Base-by-base conservation (phyloP, 2,329 filamentous ascomycete species). In the Cladosporium velox region DNA sequence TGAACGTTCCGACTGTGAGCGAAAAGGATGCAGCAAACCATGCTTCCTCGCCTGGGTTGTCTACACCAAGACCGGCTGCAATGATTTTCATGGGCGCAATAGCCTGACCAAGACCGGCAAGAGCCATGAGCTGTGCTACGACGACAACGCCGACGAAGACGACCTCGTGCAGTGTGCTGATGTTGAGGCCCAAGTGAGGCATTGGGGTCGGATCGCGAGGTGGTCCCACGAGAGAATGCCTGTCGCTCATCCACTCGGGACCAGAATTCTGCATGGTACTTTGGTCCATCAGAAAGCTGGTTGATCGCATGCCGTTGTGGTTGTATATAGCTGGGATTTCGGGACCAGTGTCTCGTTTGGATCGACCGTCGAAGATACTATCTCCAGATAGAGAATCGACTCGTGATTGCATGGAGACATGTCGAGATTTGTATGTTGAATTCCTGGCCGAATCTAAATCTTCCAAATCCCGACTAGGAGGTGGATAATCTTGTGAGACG, bases 61-160 rank as follows among this genome's bases (percentile, higher is more conserved):
- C 73, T 28, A 77, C 76, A 12, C 75, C 76, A 44, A 85, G 79
- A 26, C 77, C 77, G 21, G 75, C 67, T 18, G 77, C 81, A 68
- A 86, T 84, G 62, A 82, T 75, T 57, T 82, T 78, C 28, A 83
- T 74, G 1, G 79, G 78, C 7, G 77, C 77, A 12, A 83, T 71
- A 8, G 69, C 68, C 66, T 75, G 73, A 2, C 69, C 73, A 6
- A 74, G 65, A 24, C 71, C 73, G 18, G 71, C 72, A 15, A 72
- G 67, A 21, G 67, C 69, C 68, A 75, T 70, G 65, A 73, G 73
- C 52, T 75, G 71, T 5, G 73, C 72, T 65, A 73, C 68, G 18
- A 72, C 67, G n/a, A 71, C 68, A 2, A 72, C 69, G 15, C 68
- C 69, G 11, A 74, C 65, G 60, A 75, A 72, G 5, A 72, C 51